Base-by-base conservation (phyloP, 2,329 filamentous ascomycete species). In the Exophiala alcalophila region DNA sequence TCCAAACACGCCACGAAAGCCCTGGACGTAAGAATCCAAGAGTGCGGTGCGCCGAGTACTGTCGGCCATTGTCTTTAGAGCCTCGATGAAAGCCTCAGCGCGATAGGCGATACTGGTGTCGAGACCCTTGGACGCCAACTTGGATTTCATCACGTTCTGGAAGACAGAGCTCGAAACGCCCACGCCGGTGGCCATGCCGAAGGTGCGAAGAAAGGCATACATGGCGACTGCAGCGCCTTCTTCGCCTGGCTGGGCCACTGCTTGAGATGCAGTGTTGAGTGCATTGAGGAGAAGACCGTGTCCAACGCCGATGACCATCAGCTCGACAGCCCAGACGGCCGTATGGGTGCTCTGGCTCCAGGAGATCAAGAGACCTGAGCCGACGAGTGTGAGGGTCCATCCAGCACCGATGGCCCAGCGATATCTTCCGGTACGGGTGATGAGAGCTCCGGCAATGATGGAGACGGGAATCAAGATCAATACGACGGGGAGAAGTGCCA, bases 111-210 rank as follows among this genome's bases (percentile, higher is more conserved):
- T 40, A 4, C 20, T 30, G 6, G 32, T 27, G 2, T 25, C 27
- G 12, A 54, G 28, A 30, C 29, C 24, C 28, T 57, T 37, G 15
- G 21, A 28, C 18, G 38, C 33, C 19, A 68, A 54, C 34, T 58
- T 59, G 29, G 38, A 39, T 9, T 54, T 57, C 52, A 71, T 63
- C 3, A 62, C 53, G 35, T 67, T 71, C 40, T 71, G 58, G 34
- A 73, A 66, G 5, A 71, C 50, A 1, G 64, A 59, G 4, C 61
- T 62, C 3, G 63, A 60, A 6, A 67, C 50, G 12, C 67, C 65
- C 4, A 73, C 61, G 7, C 70, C 70, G 16, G 69, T 45, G 8
- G 64, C 63, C 68, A 70, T 69, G 2, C 71, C 70, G 42, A 71
- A 60, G 4, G 61, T 65, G 15, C 61, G 61, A 9, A 64, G 57